phyloP scores from a whole-genome alignment of 2,329 filamentous ascomycete species.

The Paramyrothecium roridum region DNA sequence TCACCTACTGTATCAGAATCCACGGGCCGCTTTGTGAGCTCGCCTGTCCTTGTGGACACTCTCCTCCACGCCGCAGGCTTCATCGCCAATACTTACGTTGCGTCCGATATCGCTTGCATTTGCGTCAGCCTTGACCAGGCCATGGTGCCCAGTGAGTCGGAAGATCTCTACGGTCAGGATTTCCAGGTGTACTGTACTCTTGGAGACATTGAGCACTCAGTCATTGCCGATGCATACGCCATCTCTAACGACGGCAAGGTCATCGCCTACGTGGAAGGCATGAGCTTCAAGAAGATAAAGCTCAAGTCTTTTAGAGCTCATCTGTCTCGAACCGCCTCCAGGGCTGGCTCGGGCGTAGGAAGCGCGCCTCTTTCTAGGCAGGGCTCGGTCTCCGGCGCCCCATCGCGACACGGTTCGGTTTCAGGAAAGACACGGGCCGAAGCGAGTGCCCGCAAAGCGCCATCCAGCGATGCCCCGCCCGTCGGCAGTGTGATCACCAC shows the following conservation, averaged over 20 bases:
- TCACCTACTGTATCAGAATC: neutral
- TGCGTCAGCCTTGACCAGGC: slow-evolving; percentile 18
- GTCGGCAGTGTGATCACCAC: neutral
- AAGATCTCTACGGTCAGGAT: slow-evolving; percentile 10
- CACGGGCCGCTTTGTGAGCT: slow-evolving; percentile 13
- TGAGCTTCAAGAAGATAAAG: slow-evolving; percentile 24
- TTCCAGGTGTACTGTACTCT: slow-evolving; percentile 20
- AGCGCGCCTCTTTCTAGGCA: neutral
- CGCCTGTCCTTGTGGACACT: slow-evolving; percentile 23
- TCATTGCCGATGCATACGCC: slow-evolving; percentile 22
- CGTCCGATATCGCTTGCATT: slow-evolving; percentile 21
- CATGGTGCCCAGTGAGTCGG: slow-evolving; percentile 13
- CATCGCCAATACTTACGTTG: slow-evolving; percentile 22
- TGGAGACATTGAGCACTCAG: slow-evolving; percentile 16
- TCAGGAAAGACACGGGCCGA: neutral
- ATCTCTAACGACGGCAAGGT: slow-evolving; percentile 14
- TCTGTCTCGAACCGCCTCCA: neutral
- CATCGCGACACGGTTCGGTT: neutral
- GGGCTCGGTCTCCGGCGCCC: neutral
- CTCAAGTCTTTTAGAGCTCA: slow-evolving; percentile 8
- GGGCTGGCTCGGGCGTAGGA: neutral
- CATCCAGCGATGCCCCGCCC: neutral
- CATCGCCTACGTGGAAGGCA: slow-evolving; percentile 17
- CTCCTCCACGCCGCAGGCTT: slow-evolving; percentile 27
- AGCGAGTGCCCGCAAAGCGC: neutral